A percentile compares a stretch with the other conserved stretches of the same genome.
Evolutionary conservation across 2,329 filamentous ascomycete species (phyloP).

Genomic region (Colletotrichum tofieldiae): DNA sequence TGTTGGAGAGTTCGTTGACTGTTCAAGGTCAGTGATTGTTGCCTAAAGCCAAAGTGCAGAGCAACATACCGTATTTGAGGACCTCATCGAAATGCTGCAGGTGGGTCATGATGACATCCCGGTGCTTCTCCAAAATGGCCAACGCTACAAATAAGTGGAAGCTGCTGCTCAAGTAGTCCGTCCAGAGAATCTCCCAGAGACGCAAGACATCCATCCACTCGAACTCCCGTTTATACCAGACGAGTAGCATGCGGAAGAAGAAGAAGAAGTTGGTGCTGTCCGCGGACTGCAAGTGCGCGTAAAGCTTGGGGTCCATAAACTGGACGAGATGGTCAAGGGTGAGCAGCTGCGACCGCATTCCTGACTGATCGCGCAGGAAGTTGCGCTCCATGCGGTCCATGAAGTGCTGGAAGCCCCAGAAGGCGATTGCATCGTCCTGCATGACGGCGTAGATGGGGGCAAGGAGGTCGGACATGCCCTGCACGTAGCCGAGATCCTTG

Average conservation of each 20-base stretch:
- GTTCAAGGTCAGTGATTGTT: constrained; percentile 34
- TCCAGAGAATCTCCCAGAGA: constrained; percentile 96
- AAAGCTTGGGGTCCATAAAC: constrained; percentile 96
- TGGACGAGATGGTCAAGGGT: constrained; percentile 96
- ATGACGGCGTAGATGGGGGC: constrained; percentile 97
- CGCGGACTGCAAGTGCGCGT: constrained; percentile 88
- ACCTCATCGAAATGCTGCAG: constrained; percentile 96
- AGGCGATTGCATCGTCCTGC: constrained; percentile 96
- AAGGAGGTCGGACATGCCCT: constrained; percentile 98
- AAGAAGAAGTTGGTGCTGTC: constrained; percentile 99
- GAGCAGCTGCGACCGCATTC: constrained; percentile 92
- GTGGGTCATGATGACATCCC: constrained; percentile 97
- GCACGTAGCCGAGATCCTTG: constrained; percentile 93
- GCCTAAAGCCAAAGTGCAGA: background rate
- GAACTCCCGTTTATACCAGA: constrained; percentile 99
- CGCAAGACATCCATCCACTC: constrained; percentile 88
- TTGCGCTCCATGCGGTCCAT: constrained; percentile 99
- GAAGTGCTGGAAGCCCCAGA: constrained; percentile 96
- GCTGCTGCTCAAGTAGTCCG: constrained; percentile 88
- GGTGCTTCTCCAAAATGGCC: constrained; percentile 94
- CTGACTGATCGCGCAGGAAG: constrained; percentile 94
- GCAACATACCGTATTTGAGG: constrained; percentile 86
- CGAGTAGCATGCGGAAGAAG: constrained; percentile 98
- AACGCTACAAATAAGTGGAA: constrained; percentile 97
- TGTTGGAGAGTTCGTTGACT: constrained; percentile 96